phyloP scores from a whole-genome alignment of 176 grass and related monocot species.

The Metroxylon sagu region DNA sequence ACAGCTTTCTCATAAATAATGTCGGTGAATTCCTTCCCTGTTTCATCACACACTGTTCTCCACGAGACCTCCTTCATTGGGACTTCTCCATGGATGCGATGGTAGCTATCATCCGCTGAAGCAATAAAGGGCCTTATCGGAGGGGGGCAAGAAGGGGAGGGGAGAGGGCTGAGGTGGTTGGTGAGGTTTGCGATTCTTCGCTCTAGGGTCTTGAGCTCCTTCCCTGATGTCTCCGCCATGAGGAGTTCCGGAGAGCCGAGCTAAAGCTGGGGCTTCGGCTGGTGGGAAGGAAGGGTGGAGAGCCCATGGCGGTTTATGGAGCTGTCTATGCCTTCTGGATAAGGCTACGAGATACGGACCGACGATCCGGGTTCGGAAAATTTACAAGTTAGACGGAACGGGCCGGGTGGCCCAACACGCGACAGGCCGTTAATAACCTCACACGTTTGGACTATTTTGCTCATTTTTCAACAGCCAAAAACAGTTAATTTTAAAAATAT shows the following conservation, averaged over 20 bases:
- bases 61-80: slow-evolving; percentile 47
- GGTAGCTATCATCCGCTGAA: slow-evolving; percentile 53
- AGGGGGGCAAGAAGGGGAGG: slow-evolving; percentile 12
- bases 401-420: too few species aligned
- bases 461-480: too few species aligned
- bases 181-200: slow-evolving; percentile 55
- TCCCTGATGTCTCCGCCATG: slow-evolving; percentile 12
- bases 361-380: too few species aligned
- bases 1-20: slow-evolving; percentile 85
- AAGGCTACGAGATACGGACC: too few species aligned
- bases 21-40: slow-evolving; percentile 62
- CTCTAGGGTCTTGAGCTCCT: slow-evolving; percentile 23
- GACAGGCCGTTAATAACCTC: too few species aligned
- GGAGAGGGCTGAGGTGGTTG: slow-evolving; percentile 38
- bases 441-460: too few species aligned
- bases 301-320: too few species aligned
- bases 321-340: too few species aligned
- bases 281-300: too few species aligned
- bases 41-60: slow-evolving; percentile 44
- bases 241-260: neutral
- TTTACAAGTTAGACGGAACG: too few species aligned
- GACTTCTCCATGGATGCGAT: slow-evolving; percentile 57
- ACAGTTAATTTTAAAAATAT: too few species aligned
- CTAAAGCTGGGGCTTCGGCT: too few species aligned
- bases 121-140: slow-evolving; percentile 15